Base-by-base conservation (phyloP, 1,284 basidiomycete genomes). In the Taiwanofungus camphoratus region DNA sequence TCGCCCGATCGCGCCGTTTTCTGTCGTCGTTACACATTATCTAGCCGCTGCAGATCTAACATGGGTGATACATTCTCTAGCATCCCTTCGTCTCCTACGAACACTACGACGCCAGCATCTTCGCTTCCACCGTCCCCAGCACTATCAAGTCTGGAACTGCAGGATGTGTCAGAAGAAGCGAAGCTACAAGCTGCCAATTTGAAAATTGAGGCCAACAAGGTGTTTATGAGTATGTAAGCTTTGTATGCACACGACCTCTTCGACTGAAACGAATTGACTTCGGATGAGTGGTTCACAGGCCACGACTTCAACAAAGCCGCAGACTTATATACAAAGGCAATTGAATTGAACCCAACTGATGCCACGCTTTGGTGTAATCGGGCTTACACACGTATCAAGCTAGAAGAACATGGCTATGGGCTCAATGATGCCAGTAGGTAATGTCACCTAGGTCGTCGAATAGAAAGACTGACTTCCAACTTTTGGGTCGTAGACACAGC, bases 131-230 rank as follows among this genome's bases (percentile, higher is more conserved):
- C 79, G 16, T 82, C 84, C 18, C 78, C 83, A 4, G 66, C 74
- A 42, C 58, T 82, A 9, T 64, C 73, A 36, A 66, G 68, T 4
- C 63, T 83, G 18, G 68, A 52, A 27, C 53, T 81, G 15, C 64
- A 64, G 47, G 74, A 77, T 50, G 70, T 89, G 42, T 78, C 87
- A 1, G 82, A 87, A 35, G 73, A 80, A 49, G 85, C 88, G 51
- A 79, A 70, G 57, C 71, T 71, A 29, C 73, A 78, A 56, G 88
- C 91, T 4, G 64, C 74, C 6, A 73, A 72, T 54, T 61, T 94
- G 46, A 97, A 96, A 65, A 75, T 71, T 6, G 73, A 86, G 52
- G 93, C 92, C 9, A 96, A 96, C 69, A 82, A 84, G 56, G 87
- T 89, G 3, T 97, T 95, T 60, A 68, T 70, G 23, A 68, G 89